These are phyloP conservation scores for Trichosporon sp. DNA, from an alignment of 1,284 basidiomycete genomes.

Conservation along the genomic window DNA sequence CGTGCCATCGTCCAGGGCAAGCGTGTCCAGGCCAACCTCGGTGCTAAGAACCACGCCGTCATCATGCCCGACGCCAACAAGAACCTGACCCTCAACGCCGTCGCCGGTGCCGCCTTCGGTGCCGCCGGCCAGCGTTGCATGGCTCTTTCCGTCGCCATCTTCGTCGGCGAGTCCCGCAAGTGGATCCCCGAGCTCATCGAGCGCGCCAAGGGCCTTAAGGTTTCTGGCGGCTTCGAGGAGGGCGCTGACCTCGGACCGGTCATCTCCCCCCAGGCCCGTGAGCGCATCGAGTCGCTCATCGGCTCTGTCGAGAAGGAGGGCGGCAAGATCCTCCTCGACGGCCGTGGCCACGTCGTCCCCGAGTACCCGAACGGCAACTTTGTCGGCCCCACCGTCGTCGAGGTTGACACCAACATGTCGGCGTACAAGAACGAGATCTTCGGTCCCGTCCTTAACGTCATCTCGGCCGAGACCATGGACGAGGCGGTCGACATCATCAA, in stretches of 20 bases:
- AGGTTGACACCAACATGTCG: conserved; percentile 78
- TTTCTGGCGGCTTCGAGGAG: conserved; percentile 87
- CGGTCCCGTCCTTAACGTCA: conserved; percentile 81
- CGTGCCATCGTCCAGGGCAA: conserved; percentile 68
- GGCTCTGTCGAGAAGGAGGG: conserved; percentile 80
- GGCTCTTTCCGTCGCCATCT: conserved; percentile 80
- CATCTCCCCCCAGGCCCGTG: conserved; percentile 84
- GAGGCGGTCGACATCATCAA: conserved; percentile 91
- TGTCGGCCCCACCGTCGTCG: conserved; percentile 88
- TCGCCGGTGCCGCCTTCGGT: conserved; percentile 93
- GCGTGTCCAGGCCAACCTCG: conserved; percentile 87
- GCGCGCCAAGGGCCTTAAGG: conserved; percentile 76
- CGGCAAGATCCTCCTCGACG: conserved; percentile 85
- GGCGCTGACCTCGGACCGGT: conserved; percentile 88
- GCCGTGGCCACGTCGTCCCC: conserved; percentile 69
- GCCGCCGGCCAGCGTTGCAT: conserved; percentile 97
- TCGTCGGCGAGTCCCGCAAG: conserved; percentile 78
- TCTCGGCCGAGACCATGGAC: conserved; percentile 82
- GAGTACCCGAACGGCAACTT: conserved; percentile 91
- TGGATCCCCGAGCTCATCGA: conserved; percentile 89
- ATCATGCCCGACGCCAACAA: conserved; percentile 97
- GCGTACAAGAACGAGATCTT: conserved; percentile 97
- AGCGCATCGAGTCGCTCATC: conserved; percentile 76
- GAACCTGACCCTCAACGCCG: conserved; percentile 88
- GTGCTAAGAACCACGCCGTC: conserved; percentile 95